Evolutionary conservation across 1,284 basidiomycete genomes (phyloP), one percentile per base, ranked within the genome.

Genomic region (Melampsora americana): DNA sequence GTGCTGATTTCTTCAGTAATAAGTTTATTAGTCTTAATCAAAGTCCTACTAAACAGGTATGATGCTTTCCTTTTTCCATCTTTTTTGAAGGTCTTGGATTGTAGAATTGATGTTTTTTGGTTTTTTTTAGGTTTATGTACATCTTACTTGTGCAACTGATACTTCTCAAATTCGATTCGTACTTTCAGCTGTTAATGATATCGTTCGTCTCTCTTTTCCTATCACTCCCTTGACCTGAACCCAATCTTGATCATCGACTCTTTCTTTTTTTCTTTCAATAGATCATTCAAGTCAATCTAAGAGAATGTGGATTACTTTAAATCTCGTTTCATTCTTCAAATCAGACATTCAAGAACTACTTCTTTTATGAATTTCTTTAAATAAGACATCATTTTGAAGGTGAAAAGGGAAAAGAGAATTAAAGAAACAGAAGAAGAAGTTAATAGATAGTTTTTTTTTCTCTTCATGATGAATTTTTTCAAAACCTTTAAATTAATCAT

Each of bases 261-360:
- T 90, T 92, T 59, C 83, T 92, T 81, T 90, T 88, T 80, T 90
- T 90, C 4, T 90, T 91, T 92, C 82, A 90, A 80, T 91, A 92
- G 80, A 87, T 92, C 46, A 85, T 93, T 78, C 91, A 92, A 81
- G 86, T 92, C 61, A 91, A 92, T 82, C 84, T 93, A 78, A 88
- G 92, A 75, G 91, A 93, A 83, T 92, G 91, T 81, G 92, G 92
- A 78, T 86, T 93, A 76, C 86, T 93, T 83, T 93, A 7, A 59
- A 59, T 59, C 53, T 23, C n/a, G n/a, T n/a, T n/a, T n/a, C n/a
- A n/a, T n/a, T n/a, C n/a, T n/a, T n/a, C n/a, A n/a, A n/a, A n/a
- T n/a, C n/a, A n/a, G n/a, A n/a, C n/a, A n/a, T n/a, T n/a, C n/a
- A n/a, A n/a, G n/a, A n/a, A n/a, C n/a, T n/a, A n/a, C n/a, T 7